Percentiles rank a stretch among this genome's conserved stretches.
phyloP scores from a whole-genome alignment of 2,329 filamentous ascomycete genomes.

The Chrysosporium queenslandicum region DNA sequence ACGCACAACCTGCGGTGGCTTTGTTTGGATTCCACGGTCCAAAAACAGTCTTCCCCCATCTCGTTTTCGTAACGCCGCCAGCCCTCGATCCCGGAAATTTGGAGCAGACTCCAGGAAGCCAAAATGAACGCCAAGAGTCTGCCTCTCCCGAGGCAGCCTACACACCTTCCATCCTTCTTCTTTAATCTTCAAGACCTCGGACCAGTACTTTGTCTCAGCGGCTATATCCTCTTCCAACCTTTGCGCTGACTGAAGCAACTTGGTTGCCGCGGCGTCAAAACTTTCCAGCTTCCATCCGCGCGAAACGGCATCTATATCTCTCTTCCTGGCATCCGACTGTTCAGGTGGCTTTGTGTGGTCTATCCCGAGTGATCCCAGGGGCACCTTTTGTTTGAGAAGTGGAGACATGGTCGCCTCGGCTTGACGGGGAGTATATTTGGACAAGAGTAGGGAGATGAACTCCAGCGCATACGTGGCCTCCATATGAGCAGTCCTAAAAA shows the following conservation, averaged over 20 bases:
- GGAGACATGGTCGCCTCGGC: conserved; percentile 61
- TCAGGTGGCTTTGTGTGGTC: conserved; percentile 55
- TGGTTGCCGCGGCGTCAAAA: conserved; percentile 63
- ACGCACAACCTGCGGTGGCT: conserved; percentile 51
- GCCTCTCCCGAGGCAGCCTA: conserved; percentile 60
- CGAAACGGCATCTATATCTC: conserved; percentile 46
- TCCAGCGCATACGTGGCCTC: conserved; percentile 59
- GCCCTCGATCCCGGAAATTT: conserved; percentile 57
- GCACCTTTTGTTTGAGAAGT: conserved; percentile 58
- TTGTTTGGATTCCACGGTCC: conserved; percentile 49
- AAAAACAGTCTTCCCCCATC: conserved; percentile 66
- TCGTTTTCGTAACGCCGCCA: conserved; percentile 66
- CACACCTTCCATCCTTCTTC: conserved; percentile 80
- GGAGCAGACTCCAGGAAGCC: conserved; percentile 67
- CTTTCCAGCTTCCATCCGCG: conserved; percentile 69
- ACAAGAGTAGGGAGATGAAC: conserved; percentile 70
- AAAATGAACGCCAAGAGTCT: conserved; percentile 74
- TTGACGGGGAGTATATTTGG: conserved; percentile 65
- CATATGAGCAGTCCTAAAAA: conserved; percentile 35
- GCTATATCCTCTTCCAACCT: conserved; percentile 67
- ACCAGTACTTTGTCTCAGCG: conserved; percentile 80
- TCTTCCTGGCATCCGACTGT: conserved; percentile 45
- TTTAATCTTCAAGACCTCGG: conserved; percentile 69
- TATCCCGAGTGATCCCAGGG: conserved; percentile 62
- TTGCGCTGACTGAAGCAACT: conserved; percentile 59